Evolutionary conservation across 371 early-diverging fungal species (phyloP), one percentile per base, ranked within the genome.

Genomic region (Mortierella sp.): DNA sequence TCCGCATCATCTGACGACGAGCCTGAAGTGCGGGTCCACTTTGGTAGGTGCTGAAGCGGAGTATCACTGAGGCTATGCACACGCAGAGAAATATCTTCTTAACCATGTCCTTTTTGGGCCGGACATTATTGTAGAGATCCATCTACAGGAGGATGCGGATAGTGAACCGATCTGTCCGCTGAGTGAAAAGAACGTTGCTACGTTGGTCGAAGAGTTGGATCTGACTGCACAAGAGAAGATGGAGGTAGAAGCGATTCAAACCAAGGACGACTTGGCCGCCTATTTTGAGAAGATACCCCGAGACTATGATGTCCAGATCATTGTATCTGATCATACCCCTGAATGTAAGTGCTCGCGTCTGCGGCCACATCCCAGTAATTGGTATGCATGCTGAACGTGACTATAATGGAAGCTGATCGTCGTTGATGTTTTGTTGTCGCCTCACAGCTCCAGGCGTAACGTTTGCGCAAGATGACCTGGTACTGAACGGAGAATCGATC

Each of bases 241-340:
- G 32, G 72, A 79, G 42, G 82, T 87, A 9, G 81, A 84, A 37
- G 83, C 82, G 11, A 83, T 87, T n/a, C 83, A 82, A 31, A 85
- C 85, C 31, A 86, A 82, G 15, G 87, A 87, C 32, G 80, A 81
- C 5, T 60, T 87, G 17, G 82, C 81, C n/a, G 75, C 76, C 24
- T 87, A 86, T 50, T 63, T 87, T 37, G 83, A 85, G 58, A 83
- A 86, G 24, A 72, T 79, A 9, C 81, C 82, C 24, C 81, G 83
- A 5, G 85, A 86, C 4, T 87, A 84, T 56, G 85, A 86, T 8
- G 85, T 87, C 31, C 84, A 83, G 52, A 83, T 87, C 15, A 83
- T 85, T 30, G 79, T 83, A 12, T 49, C 56, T 6, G 65, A 72
- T n/a, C 24, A 44, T 2, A n/a, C 5, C 3, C 69, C 68, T 26